Evolutionary conservation across 179 eudicot genomes (phyloP).

Genomic region (Beta lomatogona): DNA sequence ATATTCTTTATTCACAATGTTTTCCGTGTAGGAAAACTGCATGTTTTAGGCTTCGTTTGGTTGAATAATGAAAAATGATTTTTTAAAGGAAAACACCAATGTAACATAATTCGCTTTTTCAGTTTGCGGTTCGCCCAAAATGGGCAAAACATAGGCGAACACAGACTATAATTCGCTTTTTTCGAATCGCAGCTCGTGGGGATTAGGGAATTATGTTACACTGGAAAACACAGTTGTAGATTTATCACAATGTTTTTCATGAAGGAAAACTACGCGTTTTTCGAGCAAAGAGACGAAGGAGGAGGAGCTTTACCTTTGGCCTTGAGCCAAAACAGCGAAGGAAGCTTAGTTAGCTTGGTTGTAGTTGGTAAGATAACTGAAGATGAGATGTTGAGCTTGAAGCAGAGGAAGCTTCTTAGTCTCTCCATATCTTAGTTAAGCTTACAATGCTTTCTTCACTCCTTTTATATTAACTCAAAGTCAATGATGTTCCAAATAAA

Average conservation of each 20-base stretch:
- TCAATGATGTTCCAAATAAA: slow-evolving; percentile 18
- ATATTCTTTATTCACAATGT: neutral
- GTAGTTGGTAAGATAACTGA: slow-evolving; percentile 22
- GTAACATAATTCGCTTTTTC: too few relatives aligned
- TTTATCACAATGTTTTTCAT: too few relatives aligned
- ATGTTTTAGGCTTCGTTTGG: too few relatives aligned
- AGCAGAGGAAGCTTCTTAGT: slow-evolving; percentile 32
- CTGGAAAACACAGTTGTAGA: too few relatives aligned
- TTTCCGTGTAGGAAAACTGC: neutral
- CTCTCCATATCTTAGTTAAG: slow-evolving; percentile 27
- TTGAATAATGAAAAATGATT: too few relatives aligned
- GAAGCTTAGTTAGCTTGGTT: slow-evolving; percentile 26
- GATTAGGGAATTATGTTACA: too few relatives aligned
- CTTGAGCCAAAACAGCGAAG: slow-evolving; percentile 31
- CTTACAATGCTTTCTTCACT: slow-evolving; percentile 23
- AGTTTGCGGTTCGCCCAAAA: too few relatives aligned
- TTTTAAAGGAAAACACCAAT: too few relatives aligned
- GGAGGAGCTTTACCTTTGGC: slow-evolving; percentile 26
- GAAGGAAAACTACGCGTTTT: neutral
- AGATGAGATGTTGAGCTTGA: slow-evolving; percentile 24
- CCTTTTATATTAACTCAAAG: slow-evolving; percentile 30
- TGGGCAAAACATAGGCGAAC: too few relatives aligned
- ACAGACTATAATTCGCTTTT: too few relatives aligned
- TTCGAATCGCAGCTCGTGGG: too few relatives aligned
- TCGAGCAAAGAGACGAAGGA: neutral